Evolutionary conservation across 2,329 filamentous ascomycete species (phyloP), one percentile per base, ranked within the genome.

Genomic region (Helotiales sp.): DNA sequence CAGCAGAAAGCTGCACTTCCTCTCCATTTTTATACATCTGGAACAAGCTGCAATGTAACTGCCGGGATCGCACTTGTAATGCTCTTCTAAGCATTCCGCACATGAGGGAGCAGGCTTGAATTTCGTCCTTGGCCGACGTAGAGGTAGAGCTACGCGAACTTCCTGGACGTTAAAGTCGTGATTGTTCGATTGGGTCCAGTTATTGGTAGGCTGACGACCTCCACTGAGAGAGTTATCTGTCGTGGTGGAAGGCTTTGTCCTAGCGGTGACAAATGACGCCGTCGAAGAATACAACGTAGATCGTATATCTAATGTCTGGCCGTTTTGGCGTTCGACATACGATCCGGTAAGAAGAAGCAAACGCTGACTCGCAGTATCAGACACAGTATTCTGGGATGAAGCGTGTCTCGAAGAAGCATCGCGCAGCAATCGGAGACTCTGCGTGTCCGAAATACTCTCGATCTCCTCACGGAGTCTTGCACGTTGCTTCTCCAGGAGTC

Each of bases 351-450:
- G 57, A 28, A n/a, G n/a, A n/a, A 20, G 28, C 26, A 61, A 15
- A 7, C 64, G 43, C 13, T 61, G 62, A 47, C 68, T 70, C 1
- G 72, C 69, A 6, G 69, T 64, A 49, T 74, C 71, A 11, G 68
- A 71, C 3, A 71, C 43, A 2, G 63, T 58, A 8, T 58, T 63
- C 13, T 57, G 20, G 3, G 34, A 58, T 8, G 66, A 64, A 7
- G 40, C 22, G 57, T 67, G 28, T 20, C 55, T 67, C 13, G 63
- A 71, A 20, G 66, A 63, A 13, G 64, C 64, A 59, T 71, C 63
- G 7, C 58, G 64, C 2, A 76, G 69, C 13, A 75, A 47, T 26
- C 64, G 54, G 6, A 74, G 65, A 37, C 71, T 74, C 22, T 68
- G 20, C 0, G 65, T 58, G 37, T 76, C 70, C 1, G 71, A 73